phyloP scores from a whole-genome alignment of 2,329 filamentous ascomycete genomes.

The Hypoxylon rubiginosum region DNA sequence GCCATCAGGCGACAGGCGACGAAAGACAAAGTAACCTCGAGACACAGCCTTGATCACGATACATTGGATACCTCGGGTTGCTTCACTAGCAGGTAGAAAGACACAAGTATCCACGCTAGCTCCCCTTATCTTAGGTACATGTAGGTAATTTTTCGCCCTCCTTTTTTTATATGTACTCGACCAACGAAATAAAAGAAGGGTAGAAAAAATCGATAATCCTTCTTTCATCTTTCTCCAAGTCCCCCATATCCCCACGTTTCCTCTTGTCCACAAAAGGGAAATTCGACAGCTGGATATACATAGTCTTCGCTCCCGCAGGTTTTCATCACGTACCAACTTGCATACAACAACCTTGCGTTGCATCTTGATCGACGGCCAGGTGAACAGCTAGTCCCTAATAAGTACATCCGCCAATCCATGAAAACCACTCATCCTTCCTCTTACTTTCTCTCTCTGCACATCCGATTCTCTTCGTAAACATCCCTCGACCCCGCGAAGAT shows the following conservation, averaged over 20 bases:
- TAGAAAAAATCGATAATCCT: constrained; percentile 17
- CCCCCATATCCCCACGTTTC: constrained; percentile 19
- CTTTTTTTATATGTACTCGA: constrained; percentile 3
- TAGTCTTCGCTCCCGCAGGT: constrained; percentile 23
- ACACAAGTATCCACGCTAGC: constrained; percentile 20
- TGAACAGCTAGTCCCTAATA: constrained; percentile 31
- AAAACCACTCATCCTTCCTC: constrained; percentile 19
- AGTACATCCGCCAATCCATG: constrained; percentile 10
- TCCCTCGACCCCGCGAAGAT: constrained; percentile 9
- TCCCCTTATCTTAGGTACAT: not conserved
- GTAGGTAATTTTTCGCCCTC: not conserved
- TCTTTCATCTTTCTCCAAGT: constrained; percentile 21
- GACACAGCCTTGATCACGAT: constrained; percentile 30
- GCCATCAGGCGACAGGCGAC: constrained; percentile 36
- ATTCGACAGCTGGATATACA: constrained; percentile 27
- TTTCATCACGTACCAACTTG: constrained; percentile 32
- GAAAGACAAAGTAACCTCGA: constrained; percentile 10
- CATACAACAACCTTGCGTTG: constrained; percentile 26
- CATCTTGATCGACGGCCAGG: constrained; percentile 31
- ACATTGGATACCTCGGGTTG: constrained; percentile 21
- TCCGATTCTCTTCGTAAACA: constrained; percentile 5
- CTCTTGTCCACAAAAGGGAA: constrained; percentile 20
- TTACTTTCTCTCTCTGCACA: not conserved
- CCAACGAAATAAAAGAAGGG: constrained; percentile 1
- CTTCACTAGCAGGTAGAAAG: constrained; percentile 3